These are phyloP conservation scores for Backusella circina DNA, from an alignment of 192 early-diverging fungal genomes.

Conservation along the genomic window DNA sequence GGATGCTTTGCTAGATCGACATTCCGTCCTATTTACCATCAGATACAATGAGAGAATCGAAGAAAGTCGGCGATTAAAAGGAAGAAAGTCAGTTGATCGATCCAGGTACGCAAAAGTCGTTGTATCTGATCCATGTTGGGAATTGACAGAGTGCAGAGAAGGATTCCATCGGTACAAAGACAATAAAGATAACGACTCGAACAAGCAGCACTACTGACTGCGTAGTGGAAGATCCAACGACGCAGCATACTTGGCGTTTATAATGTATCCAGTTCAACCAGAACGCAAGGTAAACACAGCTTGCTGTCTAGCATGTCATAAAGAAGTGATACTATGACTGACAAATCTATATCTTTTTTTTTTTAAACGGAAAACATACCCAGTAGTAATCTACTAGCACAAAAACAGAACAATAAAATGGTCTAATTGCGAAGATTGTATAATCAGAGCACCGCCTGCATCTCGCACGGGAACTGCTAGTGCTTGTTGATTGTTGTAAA, in stretches of 20 bases:
- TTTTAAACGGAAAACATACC: too few relatives aligned
- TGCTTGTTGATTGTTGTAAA: slow-evolving; percentile 23
- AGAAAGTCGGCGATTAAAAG: slow-evolving; percentile 40
- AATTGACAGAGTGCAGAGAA: slow-evolving; percentile 42
- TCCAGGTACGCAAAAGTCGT: slow-evolving; percentile 54
- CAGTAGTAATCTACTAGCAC: slow-evolving; percentile 39
- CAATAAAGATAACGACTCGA: slow-evolving; percentile 49
- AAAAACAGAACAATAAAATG: slow-evolving; percentile 38
- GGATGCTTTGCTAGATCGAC: background rate
- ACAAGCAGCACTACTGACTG: slow-evolving; percentile 47
- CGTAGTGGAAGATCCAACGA: slow-evolving; percentile 57
- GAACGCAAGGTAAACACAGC: too few relatives aligned
- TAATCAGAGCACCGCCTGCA: slow-evolving; percentile 27
- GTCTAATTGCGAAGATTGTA: slow-evolving; percentile 34
- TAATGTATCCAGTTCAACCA: slow-evolving; percentile 55
- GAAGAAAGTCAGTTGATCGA: slow-evolving; percentile 45
- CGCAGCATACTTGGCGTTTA: slow-evolving; percentile 53
- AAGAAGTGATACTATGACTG: background rate
- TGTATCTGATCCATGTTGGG: slow-evolving; percentile 35
- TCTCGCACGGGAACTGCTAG: slow-evolving; percentile 23
- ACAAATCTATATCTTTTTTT: too few relatives aligned
- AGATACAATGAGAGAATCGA: slow-evolving; percentile 26
- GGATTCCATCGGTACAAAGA: slow-evolving; percentile 53
- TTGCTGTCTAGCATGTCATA: too few relatives aligned
- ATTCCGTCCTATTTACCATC: slow-evolving; percentile 28